Base-by-base conservation (phyloP, 2,329 filamentous ascomycete genomes). In the Nigrospora osmanthi region DNA sequence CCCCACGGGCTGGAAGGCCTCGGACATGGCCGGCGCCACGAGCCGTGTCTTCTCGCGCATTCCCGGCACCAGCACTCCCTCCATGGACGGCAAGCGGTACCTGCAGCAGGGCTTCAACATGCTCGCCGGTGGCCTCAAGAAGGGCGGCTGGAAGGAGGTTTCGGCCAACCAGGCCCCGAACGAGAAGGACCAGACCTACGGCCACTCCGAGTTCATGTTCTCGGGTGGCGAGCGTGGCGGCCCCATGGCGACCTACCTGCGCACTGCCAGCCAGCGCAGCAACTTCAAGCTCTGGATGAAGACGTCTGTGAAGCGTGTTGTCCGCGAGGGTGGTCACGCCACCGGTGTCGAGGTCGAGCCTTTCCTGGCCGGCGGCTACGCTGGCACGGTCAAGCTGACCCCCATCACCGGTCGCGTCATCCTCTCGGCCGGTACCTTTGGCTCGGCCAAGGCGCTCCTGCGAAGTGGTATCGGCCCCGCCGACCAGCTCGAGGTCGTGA, bases 271-370 rank as follows among this genome's bases (percentile, higher is more conserved):
- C 40, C 66, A 68, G 38, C 71, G 79, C 49, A 63, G 70, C 45
- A 86, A 87, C 66, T 88, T 89, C 65, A 73, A 77, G 46, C 69
- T 89, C 38, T 80, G 78, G 70, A 78, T 78, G 35, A 80, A 83
- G 59, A 85, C 82, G 2, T 74, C 76, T 40, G 83, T 85, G n/a
- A 72, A 76, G 50, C 75, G 83, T 32, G 73, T 87, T 32, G 65
- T 87, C 14, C 80, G 85, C 11, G 71, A 69, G 12, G 79, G 78
- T 6, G 74, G 78, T 40, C 73, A 73, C 45, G 70, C 83, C 50
- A 85, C 80, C 3, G 84, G 83, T 47, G 72, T 87, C 17, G 78
- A 87, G 58, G 71, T 86, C n/a, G 74, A 81, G 54, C 72, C 74
- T 42, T 68, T 67, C 35, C 63, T 67, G 16, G 62, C 65, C 34